These are phyloP conservation scores for Sclerotinia trifoliorum DNA, from an alignment of 2,329 filamentous ascomycete species.

Conservation along the genomic window DNA sequence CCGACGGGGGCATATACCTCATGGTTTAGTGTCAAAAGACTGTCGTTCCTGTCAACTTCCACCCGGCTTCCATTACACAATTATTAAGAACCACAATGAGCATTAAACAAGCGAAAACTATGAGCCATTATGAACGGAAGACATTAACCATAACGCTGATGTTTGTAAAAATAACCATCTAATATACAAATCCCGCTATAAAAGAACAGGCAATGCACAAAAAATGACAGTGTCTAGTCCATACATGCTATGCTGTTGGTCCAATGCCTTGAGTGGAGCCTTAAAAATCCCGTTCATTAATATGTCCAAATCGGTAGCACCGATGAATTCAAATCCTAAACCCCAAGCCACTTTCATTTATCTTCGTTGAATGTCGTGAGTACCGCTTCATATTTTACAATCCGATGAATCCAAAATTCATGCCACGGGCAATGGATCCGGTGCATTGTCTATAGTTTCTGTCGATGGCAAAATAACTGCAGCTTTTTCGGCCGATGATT, in stretches of 20 bases:
- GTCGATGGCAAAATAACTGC: background rate
- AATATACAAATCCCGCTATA: background rate
- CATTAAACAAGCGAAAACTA: background rate
- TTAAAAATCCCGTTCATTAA: background rate
- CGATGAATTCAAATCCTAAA: background rate
- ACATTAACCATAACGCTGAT: background rate
- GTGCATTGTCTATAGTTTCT: background rate
- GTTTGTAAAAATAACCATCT: background rate
- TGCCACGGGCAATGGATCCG: background rate
- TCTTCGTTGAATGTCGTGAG: slow-evolving; percentile 10
- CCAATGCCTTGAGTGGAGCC: slow-evolving; percentile 15
- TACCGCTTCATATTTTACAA: slow-evolving; percentile 2
- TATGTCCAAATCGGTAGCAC: background rate
- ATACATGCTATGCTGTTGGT: background rate
- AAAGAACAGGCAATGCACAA: background rate
- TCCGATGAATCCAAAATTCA: background rate
- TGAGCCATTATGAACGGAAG: background rate
- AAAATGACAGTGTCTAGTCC: background rate
- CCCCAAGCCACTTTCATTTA: slow-evolving; percentile 9
- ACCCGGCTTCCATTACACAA: background rate
- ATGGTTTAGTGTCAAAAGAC: background rate
- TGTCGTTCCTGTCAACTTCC: background rate
- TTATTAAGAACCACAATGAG: background rate
- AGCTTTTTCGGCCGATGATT: background rate
- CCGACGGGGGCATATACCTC: too few relatives aligned